Evolutionary conservation across 2,329 filamentous ascomycete species (phyloP), one percentile per base, ranked within the genome.

Genomic region (Aspergillus nomiae): DNA sequence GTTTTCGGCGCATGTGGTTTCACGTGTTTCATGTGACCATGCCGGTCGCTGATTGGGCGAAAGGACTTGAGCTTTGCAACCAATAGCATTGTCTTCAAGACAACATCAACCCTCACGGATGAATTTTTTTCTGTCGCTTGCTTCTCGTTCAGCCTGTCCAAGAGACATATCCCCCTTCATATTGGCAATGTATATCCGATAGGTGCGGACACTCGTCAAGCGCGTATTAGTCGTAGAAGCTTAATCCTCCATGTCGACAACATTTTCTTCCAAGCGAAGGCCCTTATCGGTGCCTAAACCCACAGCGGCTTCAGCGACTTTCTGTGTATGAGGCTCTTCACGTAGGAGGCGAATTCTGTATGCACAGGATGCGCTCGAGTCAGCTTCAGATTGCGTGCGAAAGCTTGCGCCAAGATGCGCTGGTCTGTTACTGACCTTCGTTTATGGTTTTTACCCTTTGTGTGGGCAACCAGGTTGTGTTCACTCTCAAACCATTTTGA

Each of bases 401-500:
- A 56, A n/a, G 26, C 19, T 43, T 32, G 48, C 58, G 58, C 48
- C n/a, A 6, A 54, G 24, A 10, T n/a, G 24, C 8, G 36, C n/a
- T 6, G 12, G 16, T 30, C 5, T 5, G 14, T 36, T 24, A 69
- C 75, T 58, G 74, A 92, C 92, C 91, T 90, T 83, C 93, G 88
- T 86, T 94, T 97, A 81, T 99, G 95, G 67, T 92, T 92, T 81
- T 97, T 99, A 71, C 92, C 92, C 77, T 90, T 92, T 62, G 84
- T 84, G 80, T 99, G 95, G 32, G 87, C 84, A 41, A 85, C 83
- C 62, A 96, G 82, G 70, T 92, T 96, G 71, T 86, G 78, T 69
- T 95, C 91, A 56, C 89, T 90, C 77, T 98, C 94, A 77, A 96
- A 98, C 90, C 92, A 98, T 82, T 96, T 98, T 66, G 95, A 90